Conservation (phyloP, 1,284 basidiomycete genomes). For the Heterobasidion occidentale region DNA sequence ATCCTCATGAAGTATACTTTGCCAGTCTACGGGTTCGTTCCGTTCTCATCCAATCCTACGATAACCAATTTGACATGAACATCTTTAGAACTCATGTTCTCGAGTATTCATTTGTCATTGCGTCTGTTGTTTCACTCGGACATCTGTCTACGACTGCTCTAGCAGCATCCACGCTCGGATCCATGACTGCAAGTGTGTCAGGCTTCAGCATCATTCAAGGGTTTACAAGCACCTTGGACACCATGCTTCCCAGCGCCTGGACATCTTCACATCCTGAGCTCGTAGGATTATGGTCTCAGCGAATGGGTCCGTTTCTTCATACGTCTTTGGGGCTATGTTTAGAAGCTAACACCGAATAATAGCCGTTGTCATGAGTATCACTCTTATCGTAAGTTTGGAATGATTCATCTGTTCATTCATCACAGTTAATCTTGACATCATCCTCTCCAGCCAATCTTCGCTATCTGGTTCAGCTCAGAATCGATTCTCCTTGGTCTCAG, state of each 20-base stretch:
- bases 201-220: constrained; percentile 78
- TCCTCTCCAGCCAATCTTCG: constrained; percentile 47
- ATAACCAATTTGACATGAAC: not conserved
- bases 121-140: constrained; percentile 76
- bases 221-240: constrained; percentile 80
- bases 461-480: constrained; percentile 81
- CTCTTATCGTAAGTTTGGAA: constrained; percentile 42
- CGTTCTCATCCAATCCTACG: not conserved
- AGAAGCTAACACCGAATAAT: constrained; percentile 1
- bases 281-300: constrained; percentile 87
- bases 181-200: constrained; percentile 79
- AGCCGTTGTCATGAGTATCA: constrained; percentile 62
- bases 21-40: constrained; percentile 55
- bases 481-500: constrained; percentile 67
- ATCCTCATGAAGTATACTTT: constrained; percentile 57
- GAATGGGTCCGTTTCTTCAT: constrained; percentile 53
- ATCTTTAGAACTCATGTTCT: constrained; percentile 57
- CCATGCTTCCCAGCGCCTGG: constrained; percentile 87
- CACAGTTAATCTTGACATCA: not conserved
- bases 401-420: not conserved
- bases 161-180: constrained; percentile 79
- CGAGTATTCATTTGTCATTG: constrained; percentile 69
- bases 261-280: constrained; percentile 76
- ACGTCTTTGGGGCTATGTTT: not conserved
- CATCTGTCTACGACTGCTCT: constrained; percentile 80